Percentiles rank a stretch among this genome's conserved stretches.
Evolutionary conservation across 441 rosid genomes (phyloP).

Genomic region (Codiaeum variegatum): DNA sequence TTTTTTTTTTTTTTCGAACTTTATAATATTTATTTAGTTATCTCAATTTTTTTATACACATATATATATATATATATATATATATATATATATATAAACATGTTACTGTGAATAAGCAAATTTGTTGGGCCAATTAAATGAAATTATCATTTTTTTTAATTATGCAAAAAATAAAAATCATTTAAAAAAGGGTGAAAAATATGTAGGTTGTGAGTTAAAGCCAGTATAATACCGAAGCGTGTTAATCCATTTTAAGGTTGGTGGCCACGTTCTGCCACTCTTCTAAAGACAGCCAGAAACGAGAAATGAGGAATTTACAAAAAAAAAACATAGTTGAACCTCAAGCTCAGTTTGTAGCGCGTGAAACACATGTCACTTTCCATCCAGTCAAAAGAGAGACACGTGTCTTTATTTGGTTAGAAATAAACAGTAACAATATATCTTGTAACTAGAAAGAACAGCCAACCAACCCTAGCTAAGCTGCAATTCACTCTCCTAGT

Average conservation of each 20-base stretch:
- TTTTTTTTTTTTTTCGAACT: too few species aligned
- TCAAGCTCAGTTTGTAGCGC: background rate
- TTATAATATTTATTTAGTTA: too few species aligned
- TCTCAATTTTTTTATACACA: too few species aligned
- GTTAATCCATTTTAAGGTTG: slow-evolving; percentile 44
- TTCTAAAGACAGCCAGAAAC: slow-evolving; percentile 27
- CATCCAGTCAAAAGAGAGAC: too few species aligned
- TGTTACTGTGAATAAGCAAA: background rate
- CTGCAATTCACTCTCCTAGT: slow-evolving; percentile 27
- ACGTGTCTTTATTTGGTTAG: background rate
- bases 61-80: too few species aligned
- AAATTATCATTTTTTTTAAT: background rate
- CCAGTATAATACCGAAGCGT: slow-evolving; percentile 40
- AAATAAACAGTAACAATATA: slow-evolving; percentile 17
- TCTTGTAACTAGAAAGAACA: slow-evolving; percentile 37
- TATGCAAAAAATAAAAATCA: background rate
- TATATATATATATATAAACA: too few species aligned
- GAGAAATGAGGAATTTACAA: too few species aligned
- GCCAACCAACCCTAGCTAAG: slow-evolving; percentile 45
- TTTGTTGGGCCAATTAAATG: background rate
- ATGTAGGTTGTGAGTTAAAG: background rate
- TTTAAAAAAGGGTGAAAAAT: slow-evolving; percentile 1
- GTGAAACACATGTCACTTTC: too few species aligned
- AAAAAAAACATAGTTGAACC: background rate
- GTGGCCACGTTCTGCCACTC: slow-evolving; percentile 41